These are phyloP conservation scores for Penicillium hesseltinei DNA, from an alignment of 2,329 filamentous ascomycete genomes.

Conservation along the genomic window DNA sequence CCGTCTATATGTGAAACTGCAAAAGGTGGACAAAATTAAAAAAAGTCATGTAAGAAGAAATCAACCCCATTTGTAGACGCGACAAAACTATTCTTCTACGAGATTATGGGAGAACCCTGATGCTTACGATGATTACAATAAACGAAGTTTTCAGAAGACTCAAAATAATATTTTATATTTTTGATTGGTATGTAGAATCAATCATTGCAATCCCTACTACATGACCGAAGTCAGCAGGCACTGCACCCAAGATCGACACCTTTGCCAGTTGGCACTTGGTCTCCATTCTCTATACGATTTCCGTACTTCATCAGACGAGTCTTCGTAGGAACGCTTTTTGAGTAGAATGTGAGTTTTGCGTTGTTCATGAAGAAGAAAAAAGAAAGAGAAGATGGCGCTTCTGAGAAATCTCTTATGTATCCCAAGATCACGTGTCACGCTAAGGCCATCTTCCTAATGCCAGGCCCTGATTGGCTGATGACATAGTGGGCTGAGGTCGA, in stretches of 20 bases:
- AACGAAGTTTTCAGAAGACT: not conserved
- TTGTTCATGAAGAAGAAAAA: constrained; percentile 53
- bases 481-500: not conserved
- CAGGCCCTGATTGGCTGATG: not conserved
- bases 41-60: too few species aligned
- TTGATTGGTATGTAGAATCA: constrained; percentile 48
- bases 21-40: too few species aligned
- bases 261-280: constrained; percentile 39
- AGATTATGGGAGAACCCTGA: not conserved
- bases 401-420: constrained; percentile 21
- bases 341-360: constrained; percentile 55
- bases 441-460: not conserved
- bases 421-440: constrained; percentile 18
- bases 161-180: constrained; percentile 2
- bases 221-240: constrained; percentile 46
- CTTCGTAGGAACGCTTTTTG: constrained; percentile 59
- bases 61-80: too few species aligned
- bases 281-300: constrained; percentile 60
- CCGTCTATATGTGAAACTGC: too few species aligned
- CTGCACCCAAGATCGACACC: constrained; percentile 59
- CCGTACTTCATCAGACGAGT: constrained; percentile 55
- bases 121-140: not conserved
- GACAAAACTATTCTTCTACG: too few species aligned
- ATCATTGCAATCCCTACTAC: constrained; percentile 61
- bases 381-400: constrained; percentile 27